Percentiles rank a stretch among this genome's conserved stretches.
Evolutionary conservation across 768 basidiomycete genomes (phyloP).

Genomic region (Paxillus ammoniavirescens): DNA sequence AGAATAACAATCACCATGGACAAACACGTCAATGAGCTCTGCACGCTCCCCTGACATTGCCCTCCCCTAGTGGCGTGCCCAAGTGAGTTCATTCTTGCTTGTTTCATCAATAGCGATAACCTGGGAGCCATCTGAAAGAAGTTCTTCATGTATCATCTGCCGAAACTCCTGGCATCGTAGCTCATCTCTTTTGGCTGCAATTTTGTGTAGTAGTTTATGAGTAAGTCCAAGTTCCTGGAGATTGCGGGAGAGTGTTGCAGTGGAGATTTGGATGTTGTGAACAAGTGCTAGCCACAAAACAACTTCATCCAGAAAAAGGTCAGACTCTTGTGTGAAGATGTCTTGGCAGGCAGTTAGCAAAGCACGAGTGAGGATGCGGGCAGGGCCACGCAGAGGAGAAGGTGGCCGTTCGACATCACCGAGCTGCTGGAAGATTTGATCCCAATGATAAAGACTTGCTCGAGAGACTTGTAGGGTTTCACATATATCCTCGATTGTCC

Average conservation of each 20-base stretch:
- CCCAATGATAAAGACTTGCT: constrained; percentile 27
- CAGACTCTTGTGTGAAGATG: constrained; percentile 13
- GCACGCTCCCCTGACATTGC: no score
- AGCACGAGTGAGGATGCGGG: no score
- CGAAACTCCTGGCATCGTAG: neutral
- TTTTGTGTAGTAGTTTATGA: neutral
- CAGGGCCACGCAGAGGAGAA: no score
- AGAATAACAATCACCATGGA: no score
- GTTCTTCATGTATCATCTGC: neutral
- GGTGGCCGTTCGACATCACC: constrained; percentile 1
- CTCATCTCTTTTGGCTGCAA: neutral
- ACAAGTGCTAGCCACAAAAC: constrained; percentile 17
- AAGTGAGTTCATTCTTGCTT: neutral
- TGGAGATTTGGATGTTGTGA: constrained; percentile 23
- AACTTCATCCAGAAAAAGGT: constrained; percentile 24
- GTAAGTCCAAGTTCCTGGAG: neutral
- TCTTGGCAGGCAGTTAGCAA: neutral
- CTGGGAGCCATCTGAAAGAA: neutral
- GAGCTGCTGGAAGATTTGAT: constrained; percentile 14
- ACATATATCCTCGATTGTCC: constrained; percentile 13
- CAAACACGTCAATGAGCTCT: no score
- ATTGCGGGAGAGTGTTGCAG: neutral
- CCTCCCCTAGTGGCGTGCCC: no score
- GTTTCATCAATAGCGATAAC: constrained; percentile 1
- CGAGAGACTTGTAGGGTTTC: constrained; percentile 23